These are phyloP conservation scores for Vanrija pseudolonga DNA, from an alignment of 1,284 basidiomycete genomes.

Conservation along the genomic window DNA sequence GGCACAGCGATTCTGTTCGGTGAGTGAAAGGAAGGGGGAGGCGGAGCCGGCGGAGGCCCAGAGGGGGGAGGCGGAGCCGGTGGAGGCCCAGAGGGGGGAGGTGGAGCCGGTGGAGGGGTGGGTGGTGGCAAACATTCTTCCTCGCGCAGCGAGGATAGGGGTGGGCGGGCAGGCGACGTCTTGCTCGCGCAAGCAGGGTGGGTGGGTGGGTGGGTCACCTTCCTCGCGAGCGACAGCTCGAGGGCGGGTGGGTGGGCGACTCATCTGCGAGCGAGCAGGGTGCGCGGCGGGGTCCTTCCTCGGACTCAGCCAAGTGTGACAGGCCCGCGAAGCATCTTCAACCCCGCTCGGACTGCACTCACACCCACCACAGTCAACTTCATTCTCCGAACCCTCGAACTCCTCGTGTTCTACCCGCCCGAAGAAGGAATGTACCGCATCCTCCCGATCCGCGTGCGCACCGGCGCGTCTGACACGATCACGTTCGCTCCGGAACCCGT, in stretches of 20 bases:
- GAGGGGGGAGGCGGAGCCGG: background rate
- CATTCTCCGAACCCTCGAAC: conserved; percentile 23
- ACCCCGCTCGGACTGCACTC: too few species aligned
- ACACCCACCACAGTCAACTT: conserved; percentile 8
- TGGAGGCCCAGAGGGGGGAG: background rate
- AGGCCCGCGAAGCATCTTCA: too few species aligned
- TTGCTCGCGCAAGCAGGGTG: background rate
- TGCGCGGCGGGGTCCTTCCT: too few species aligned
- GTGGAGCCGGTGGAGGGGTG: background rate
- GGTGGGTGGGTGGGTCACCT: background rate
- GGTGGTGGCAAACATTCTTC: background rate
- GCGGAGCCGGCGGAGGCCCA: background rate
- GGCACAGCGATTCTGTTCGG: conserved; percentile 20
- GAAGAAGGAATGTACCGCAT: conserved; percentile 34
- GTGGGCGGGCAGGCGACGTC: too few species aligned
- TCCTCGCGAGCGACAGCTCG: too few species aligned
- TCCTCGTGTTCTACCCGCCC: conserved; percentile 33
- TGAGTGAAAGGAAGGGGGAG: conserved; percentile 10
- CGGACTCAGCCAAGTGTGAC: too few species aligned
- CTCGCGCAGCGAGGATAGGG: too few species aligned
- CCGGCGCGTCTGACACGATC: background rate
- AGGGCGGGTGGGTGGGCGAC: too few species aligned
- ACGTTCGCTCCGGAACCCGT: conserved; percentile 28
- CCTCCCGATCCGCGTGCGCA: background rate
- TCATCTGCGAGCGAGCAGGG: background rate